These are phyloP conservation scores for Alternaria hordeiaustralica DNA, from an alignment of 2,329 filamentous ascomycete species.

Conservation along the genomic window DNA sequence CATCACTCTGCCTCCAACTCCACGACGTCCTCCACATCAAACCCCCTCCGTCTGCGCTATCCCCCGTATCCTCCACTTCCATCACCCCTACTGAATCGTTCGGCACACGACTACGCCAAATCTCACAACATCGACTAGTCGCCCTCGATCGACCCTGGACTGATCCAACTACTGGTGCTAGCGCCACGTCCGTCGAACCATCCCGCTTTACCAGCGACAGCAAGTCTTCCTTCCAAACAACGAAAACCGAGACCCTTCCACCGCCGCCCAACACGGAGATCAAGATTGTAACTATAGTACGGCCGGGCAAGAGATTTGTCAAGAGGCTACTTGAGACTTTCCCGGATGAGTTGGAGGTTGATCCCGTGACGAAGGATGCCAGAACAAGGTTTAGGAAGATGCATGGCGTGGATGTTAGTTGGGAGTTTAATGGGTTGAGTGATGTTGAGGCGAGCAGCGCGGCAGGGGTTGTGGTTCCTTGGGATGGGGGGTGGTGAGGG, in stretches of 20 bases:
- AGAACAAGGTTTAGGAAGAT: constrained; percentile 41
- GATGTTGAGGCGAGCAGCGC: background rate
- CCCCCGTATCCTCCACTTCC: background rate
- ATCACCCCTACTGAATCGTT: background rate
- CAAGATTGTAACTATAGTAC: constrained; percentile 47
- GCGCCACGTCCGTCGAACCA: accelerated
- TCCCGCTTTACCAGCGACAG: background rate
- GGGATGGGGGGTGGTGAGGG: background rate
- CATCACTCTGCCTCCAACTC: constrained; percentile 43
- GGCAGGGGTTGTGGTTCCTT: background rate
- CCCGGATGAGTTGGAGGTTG: constrained; percentile 58
- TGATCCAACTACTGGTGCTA: background rate
- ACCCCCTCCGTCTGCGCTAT: background rate
- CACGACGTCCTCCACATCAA: constrained; percentile 28
- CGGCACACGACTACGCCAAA: background rate
- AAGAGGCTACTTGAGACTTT: constrained; percentile 58
- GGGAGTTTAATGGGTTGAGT: constrained; percentile 40
- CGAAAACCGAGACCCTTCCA: background rate
- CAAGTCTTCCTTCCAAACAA: background rate
- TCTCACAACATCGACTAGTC: background rate
- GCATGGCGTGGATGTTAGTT: constrained; percentile 40
- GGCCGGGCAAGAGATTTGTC: constrained; percentile 51
- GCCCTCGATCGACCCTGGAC: background rate
- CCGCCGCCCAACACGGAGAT: constrained; percentile 24
- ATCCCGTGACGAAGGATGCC: constrained; percentile 38